phyloP scores from a whole-genome alignment of 1,284 basidiomycete genomes.

The Afroboletus lepidellus region DNA sequence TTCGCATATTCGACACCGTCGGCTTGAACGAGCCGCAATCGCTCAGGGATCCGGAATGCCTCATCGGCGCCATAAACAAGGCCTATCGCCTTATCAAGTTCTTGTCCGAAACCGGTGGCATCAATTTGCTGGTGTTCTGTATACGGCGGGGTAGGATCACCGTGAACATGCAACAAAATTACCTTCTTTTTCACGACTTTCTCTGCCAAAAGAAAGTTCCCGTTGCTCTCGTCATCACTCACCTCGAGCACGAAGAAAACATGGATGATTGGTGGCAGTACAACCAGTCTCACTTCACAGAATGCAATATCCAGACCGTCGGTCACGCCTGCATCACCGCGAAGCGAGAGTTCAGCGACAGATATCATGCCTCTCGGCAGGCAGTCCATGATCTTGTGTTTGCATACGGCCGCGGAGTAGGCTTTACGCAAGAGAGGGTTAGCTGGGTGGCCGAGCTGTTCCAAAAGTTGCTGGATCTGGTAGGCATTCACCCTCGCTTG shows the following conservation, averaged over 20 bases:
- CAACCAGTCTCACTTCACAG: conserved; percentile 20
- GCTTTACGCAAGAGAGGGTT: conserved; percentile 25
- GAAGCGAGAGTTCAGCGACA: conserved; percentile 27
- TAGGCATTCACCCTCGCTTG: conserved; percentile 26
- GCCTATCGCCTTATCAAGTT: conserved; percentile 26
- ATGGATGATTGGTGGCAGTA: conserved; percentile 29
- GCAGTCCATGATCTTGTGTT: conserved; percentile 27
- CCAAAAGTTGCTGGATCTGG: conserved; percentile 25
- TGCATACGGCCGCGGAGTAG: conserved; percentile 18
- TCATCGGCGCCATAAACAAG: conserved; percentile 32
- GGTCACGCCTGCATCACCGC: conserved; percentile 33
- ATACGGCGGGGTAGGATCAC: conserved; percentile 37
- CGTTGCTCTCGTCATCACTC: conserved; percentile 28
- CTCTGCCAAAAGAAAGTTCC: conserved; percentile 32
- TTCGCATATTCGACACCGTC: conserved; percentile 33
- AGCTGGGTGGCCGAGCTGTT: conserved; percentile 29
- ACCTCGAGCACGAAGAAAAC: conserved; percentile 30
- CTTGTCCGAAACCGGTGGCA: conserved; percentile 30
- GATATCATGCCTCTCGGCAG: conserved; percentile 24
- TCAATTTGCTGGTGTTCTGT: conserved; percentile 38
- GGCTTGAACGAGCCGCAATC: conserved; percentile 32
- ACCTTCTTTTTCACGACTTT: conserved; percentile 34
- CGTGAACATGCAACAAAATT: conserved; percentile 32
- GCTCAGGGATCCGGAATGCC: conserved; percentile 27
- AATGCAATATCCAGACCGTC: conserved; percentile 16